Base-by-base conservation (phyloP, 2,329 filamentous ascomycete genomes). In the Beauveria australis region DNA sequence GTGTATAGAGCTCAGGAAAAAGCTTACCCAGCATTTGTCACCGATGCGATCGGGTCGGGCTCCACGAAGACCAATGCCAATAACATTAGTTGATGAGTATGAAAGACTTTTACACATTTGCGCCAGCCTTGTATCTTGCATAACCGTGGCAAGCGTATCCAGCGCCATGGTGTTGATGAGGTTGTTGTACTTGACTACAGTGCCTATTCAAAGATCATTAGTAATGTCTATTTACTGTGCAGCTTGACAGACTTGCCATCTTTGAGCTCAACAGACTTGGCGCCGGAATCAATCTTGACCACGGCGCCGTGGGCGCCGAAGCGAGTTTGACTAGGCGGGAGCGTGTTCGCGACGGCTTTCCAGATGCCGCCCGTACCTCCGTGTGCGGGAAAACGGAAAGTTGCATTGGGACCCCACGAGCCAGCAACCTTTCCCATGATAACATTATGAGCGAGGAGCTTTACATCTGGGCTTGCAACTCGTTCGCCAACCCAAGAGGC, bases 31-130 rank as follows among this genome's bases (percentile, higher is more conserved):
- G 87, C 94, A 99, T 85, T 99, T 99, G 81, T 99, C 94, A 67
- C 94, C 94, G 69, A 99, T 99, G 73, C 91, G 89, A 76, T 96
- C 92, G 46, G 94, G 94, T 67, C 94, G 91, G 70, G 82, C 84
- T 66, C 94, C 94, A 72, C 94, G 91, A 70, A 99, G 83, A 78
- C 94, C 94, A 65, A 99, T 90, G 76, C 94, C 94, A 68, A 99
- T 89, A 70, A 99, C 93, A 78, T 99, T 94, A 60, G 94, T 99
- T 68, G 89, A 92, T 58, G 92, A 97, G 84, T 95, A 99, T 85
- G 87, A 97, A 61, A 99, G 87, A 64, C 87, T 89, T 83, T 96
- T 96, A 81, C 87, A 90, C 67, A 96, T 83, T 65, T 79, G 81
- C 66, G 91, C 79, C 65, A 97, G 84, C 78, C 95, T 88, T 75